Percentiles rank a stretch among this genome's conserved stretches.
Conservation (phyloP, 2,329 filamentous ascomycete species). For the Coniochaeta sp. region DNA sequence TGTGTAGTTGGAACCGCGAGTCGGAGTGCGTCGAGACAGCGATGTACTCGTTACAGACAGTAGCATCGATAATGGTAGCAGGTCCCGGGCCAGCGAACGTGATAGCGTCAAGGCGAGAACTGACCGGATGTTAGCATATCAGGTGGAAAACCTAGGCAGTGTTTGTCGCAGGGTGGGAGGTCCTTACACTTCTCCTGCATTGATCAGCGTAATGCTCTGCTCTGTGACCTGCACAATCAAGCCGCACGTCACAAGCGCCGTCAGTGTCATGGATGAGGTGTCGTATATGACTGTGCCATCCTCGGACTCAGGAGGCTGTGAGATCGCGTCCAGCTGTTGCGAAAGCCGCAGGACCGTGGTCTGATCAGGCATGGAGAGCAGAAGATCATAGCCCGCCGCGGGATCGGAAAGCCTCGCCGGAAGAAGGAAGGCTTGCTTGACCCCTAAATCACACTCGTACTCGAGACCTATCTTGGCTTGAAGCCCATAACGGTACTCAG, state of each 20-base stretch:
- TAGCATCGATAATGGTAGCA: constrained; percentile 32
- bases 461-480: constrained; percentile 60
- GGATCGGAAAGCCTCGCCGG: constrained; percentile 17
- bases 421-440: constrained; percentile 49
- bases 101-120: constrained; percentile 5
- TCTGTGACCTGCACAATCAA: constrained; percentile 50
- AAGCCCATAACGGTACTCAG: constrained; percentile 63
- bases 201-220: constrained; percentile 32
- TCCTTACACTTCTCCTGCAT: constrained; percentile 26
- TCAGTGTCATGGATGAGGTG: constrained; percentile 43
- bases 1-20: constrained; percentile 29
- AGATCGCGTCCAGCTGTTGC: constrained; percentile 27
- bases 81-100: constrained; percentile 6
- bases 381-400: constrained; percentile 27
- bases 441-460: constrained; percentile 40
- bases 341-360: constrained; percentile 42
- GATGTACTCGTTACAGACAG: constrained; percentile 27
- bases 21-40: constrained; percentile 34
- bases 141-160: not conserved
- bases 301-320: constrained; percentile 31
- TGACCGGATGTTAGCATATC: constrained; percentile 9
- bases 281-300: constrained; percentile 42
- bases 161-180: not conserved
- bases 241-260: constrained; percentile 28
- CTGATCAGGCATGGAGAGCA: constrained; percentile 42